Evolutionary conservation across 768 basidiomycete genomes (phyloP).

Genomic region (Lactifluus piperatus): DNA sequence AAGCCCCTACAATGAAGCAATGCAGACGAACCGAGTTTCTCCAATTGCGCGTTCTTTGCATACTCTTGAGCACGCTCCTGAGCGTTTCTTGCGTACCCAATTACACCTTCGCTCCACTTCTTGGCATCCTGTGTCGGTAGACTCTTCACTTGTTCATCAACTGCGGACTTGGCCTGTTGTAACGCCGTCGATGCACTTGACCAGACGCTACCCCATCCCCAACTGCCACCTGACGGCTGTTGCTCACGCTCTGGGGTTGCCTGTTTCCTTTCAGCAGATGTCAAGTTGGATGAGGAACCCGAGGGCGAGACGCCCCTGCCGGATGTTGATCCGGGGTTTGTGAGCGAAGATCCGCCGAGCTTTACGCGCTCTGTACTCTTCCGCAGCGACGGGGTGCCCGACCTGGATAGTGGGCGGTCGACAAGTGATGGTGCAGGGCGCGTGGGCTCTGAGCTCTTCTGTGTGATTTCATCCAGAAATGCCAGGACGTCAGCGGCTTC

Average conservation of each 20-base stretch:
- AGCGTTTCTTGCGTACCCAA: slow-evolving; percentile 75
- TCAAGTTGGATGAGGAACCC: slow-evolving; percentile 18
- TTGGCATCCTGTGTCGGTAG: slow-evolving; percentile 79
- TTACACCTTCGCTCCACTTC: slow-evolving; percentile 80
- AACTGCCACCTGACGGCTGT: slow-evolving; percentile 31
- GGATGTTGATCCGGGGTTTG: slow-evolving; percentile 27
- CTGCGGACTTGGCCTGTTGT: slow-evolving; percentile 78
- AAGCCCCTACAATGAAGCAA: neutral
- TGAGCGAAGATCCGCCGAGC: slow-evolving; percentile 40
- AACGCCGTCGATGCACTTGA: slow-evolving; percentile 75
- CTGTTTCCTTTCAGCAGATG: slow-evolving; percentile 17
- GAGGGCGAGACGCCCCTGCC: slow-evolving; percentile 32
- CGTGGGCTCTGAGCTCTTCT: slow-evolving; percentile 77
- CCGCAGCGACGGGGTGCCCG: slow-evolving; percentile 61
- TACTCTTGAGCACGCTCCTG: slow-evolving; percentile 40
- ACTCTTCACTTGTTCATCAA: slow-evolving; percentile 90
- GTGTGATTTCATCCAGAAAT: slow-evolving; percentile 91
- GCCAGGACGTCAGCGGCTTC: slow-evolving; percentile 81
- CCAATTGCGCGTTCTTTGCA: slow-evolving; percentile 79
- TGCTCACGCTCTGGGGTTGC: slow-evolving; percentile 8
- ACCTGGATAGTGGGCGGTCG: slow-evolving; percentile 51
- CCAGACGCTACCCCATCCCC: slow-evolving; percentile 92
- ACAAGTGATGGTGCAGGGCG: slow-evolving; percentile 47
- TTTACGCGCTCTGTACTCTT: slow-evolving; percentile 74
- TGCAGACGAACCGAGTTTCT: slow-evolving; percentile 64